phyloP scores from a whole-genome alignment of 1,284 basidiomycete genomes.

The Heterobasidion annosum region DNA sequence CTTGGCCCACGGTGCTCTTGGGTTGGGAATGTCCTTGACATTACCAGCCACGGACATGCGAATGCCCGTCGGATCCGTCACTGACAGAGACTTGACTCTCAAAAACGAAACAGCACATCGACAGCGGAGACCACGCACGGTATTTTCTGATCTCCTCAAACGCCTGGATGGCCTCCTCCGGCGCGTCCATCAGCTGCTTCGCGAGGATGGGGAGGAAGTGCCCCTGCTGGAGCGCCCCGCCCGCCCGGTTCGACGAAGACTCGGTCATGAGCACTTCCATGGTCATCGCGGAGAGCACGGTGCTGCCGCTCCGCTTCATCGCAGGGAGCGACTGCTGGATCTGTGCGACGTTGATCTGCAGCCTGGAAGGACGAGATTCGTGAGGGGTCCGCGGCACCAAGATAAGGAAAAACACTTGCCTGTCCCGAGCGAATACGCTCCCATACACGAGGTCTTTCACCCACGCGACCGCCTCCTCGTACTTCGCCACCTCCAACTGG shows the following conservation, averaged over 20 bases:
- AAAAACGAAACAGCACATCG: slow-evolving; percentile 1
- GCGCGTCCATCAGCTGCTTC: slow-evolving; percentile 66
- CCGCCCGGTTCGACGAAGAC: slow-evolving; percentile 68
- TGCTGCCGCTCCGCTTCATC: slow-evolving; percentile 84
- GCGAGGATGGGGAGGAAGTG: slow-evolving; percentile 77
- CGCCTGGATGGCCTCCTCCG: slow-evolving; percentile 62
- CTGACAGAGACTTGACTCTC: slow-evolving; percentile 27
- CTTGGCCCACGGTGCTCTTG: slow-evolving; percentile 65
- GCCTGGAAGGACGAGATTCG: slow-evolving; percentile 30
- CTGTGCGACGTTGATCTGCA: slow-evolving; percentile 85
- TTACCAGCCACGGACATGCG: slow-evolving; percentile 88
- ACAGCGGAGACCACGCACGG: slow-evolving; percentile 36
- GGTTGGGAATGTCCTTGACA: slow-evolving; percentile 63
- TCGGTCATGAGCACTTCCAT: slow-evolving; percentile 62
- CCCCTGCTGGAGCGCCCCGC: slow-evolving; percentile 66
- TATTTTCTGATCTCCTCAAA: slow-evolving; percentile 67
- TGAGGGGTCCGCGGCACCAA: neutral
- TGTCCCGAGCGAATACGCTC: slow-evolving; percentile 75
- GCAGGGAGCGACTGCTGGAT: slow-evolving; percentile 89
- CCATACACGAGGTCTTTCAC: slow-evolving; percentile 84
- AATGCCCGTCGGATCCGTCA: slow-evolving; percentile 72
- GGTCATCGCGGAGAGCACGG: slow-evolving; percentile 71
- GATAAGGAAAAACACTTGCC: slow-evolving; percentile 32
- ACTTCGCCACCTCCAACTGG: slow-evolving; percentile 77
- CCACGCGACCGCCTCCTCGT: slow-evolving; percentile 83